Base-by-base conservation (phyloP, 129 eudicot species). In the Artemisia tridentata region DNA sequence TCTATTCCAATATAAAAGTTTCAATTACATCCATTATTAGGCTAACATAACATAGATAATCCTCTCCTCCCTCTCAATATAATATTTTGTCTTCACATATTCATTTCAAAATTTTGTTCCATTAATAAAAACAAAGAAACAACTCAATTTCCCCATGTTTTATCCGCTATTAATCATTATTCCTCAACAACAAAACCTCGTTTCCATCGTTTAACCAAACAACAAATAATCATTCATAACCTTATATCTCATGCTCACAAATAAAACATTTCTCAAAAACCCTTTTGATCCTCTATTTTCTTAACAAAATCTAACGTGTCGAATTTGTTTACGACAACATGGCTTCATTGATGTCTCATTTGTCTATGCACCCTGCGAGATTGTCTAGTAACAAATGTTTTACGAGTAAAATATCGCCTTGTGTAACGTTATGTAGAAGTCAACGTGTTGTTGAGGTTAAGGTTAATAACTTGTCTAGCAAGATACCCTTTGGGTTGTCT, bases 161-260 rank as follows among this genome's bases (percentile, higher is more conserved):
- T 56, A 71, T 80, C 93, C 85, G 87, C 72, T 75, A 63, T 55
- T 65, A 65, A 34, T 71, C 15, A 38, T 34, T 34, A 34, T 38
- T 38, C 10, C 2, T 48, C 67, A 48, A 77, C 23, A 54, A 57
- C 53, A 64, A 38, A 56, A 52, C 82, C 67, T 87, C 56, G 82
- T 46, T 66, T 65, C 72, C 67, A 70, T 17, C 68, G 77, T 77
- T 70, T 16, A 38, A 78, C 55, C 67, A 63, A 78, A 17, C 67
- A 71, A 2, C 60, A 23, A 78, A 65, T 77, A 74, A 83, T 77
- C 70, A 45, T 41, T 43, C 38, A 57, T 73, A 61, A 65, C 71
- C 70, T 54, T 41, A 65, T 54, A 60, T 50, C 3, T 20, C 45
- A 8, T 38, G 25, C 5, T 59, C 71, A 61, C 45, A 68, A 38